phyloP scores from a whole-genome alignment of 345 rosid genomes.

The Hevea brasiliensis region DNA sequence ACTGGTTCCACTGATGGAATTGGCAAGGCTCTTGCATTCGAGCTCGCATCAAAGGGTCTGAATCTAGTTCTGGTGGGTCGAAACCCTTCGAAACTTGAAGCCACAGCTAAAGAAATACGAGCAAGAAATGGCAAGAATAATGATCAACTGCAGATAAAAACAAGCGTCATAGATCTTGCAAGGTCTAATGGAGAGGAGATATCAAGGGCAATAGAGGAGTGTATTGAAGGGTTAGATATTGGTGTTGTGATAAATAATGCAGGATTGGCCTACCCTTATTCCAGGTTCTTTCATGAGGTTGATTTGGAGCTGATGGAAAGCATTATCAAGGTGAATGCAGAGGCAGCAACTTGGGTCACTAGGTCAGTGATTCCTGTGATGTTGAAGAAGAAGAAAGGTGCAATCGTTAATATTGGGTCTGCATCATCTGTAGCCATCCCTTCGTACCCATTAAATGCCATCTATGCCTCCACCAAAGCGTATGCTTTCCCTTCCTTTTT shows the following conservation, averaged over 20 bases:
- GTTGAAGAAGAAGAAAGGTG: slow-evolving; percentile 51
- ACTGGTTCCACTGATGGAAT: slow-evolving; percentile 53
- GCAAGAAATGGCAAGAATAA: background rate
- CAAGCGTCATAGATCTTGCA: slow-evolving; percentile 34
- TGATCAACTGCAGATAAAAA: slow-evolving; percentile 10
- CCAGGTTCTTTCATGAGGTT: slow-evolving; percentile 43
- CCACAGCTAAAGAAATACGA: slow-evolving; percentile 21
- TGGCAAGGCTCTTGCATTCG: slow-evolving; percentile 47
- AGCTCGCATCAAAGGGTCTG: slow-evolving; percentile 43
- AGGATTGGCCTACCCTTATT: slow-evolving; percentile 27
- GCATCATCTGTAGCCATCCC: slow-evolving; percentile 35
- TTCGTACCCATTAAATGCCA: slow-evolving; percentile 33
- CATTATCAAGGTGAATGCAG: slow-evolving; percentile 42
- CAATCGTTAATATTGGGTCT: slow-evolving; percentile 50
- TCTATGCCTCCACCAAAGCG: slow-evolving; percentile 51
- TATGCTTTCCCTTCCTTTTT: slow-evolving; percentile 22
- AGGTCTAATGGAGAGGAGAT: slow-evolving; percentile 30
- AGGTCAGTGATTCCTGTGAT: slow-evolving; percentile 39
- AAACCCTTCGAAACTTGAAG: slow-evolving; percentile 38
- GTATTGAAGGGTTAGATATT: slow-evolving; percentile 39
- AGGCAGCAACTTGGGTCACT: slow-evolving; percentile 39
- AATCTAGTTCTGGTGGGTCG: slow-evolving; percentile 42
- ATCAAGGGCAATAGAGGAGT: background rate
- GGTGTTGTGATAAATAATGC: slow-evolving; percentile 49
- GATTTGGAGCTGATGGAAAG: slow-evolving; percentile 35